phyloP scores from a whole-genome alignment of 371 early-diverging fungal species.

The Rhizopus stolonifer region DNA sequence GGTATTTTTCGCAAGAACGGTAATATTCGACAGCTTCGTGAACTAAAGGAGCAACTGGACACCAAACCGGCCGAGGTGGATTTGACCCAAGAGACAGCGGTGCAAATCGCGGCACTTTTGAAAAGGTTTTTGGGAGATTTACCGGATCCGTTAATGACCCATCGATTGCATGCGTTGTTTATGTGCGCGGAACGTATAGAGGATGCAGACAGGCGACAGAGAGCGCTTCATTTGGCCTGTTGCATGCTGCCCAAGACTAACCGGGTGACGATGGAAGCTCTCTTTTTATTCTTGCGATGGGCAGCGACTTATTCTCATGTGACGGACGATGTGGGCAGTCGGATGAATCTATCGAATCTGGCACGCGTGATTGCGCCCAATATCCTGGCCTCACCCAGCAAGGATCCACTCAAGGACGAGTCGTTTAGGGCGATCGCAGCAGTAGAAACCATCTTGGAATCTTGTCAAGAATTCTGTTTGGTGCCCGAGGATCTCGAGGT shows the following conservation, averaged over 20 bases:
- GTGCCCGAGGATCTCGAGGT: constrained; percentile 51
- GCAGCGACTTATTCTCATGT: constrained; percentile 77
- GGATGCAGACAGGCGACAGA: constrained; percentile 49
- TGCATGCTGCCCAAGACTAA: constrained; percentile 89
- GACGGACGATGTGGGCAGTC: constrained; percentile 78
- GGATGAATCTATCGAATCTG: constrained; percentile 92
- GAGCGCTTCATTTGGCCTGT: constrained; percentile 77
- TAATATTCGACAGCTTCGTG: constrained; percentile 86
- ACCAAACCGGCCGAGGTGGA: constrained; percentile 74
- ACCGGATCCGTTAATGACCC: constrained; percentile 95
- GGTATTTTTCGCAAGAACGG: constrained; percentile 98
- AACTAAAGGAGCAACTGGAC: constrained; percentile 77
- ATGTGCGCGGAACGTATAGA: constrained; percentile 70
- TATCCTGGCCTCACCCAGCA: constrained; percentile 80
- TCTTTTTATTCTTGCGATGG: constrained; percentile 84
- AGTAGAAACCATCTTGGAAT: constrained; percentile 70
- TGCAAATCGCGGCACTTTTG: constrained; percentile 93
- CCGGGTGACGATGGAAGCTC: constrained; percentile 86
- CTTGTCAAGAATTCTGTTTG: constrained; percentile 78
- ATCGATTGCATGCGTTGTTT: constrained; percentile 82
- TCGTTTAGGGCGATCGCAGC: constrained; percentile 73
- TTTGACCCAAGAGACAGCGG: constrained; percentile 72
- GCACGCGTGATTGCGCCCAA: constrained; percentile 95
- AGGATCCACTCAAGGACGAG: constrained; percentile 80
- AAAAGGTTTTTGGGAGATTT: constrained; percentile 93